Percentiles rank a stretch among this genome's conserved stretches.
Evolutionary conservation across 345 rosid genomes (phyloP).

Genomic region (Iberis pinnata): DNA sequence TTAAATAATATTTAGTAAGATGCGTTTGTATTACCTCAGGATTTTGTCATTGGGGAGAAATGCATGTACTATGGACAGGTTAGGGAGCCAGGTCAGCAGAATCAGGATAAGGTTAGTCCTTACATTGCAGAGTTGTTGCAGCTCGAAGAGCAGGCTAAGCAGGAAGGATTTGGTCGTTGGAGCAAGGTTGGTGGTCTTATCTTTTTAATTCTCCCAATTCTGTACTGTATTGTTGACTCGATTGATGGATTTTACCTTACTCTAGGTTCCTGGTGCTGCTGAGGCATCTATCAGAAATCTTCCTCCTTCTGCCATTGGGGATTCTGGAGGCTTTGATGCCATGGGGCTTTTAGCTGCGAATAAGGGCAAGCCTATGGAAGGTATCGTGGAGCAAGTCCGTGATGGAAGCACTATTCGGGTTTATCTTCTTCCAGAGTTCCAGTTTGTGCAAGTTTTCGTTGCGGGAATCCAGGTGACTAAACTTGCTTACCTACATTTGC

Average conservation of each 20-base stretch:
- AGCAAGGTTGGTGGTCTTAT: slow-evolving; percentile 61
- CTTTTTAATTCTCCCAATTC: too few species aligned
- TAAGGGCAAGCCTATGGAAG: slow-evolving; percentile 82
- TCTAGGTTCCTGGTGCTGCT: slow-evolving; percentile 69
- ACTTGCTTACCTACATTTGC: not conserved
- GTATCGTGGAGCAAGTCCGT: slow-evolving; percentile 91
- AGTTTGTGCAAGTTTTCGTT: slow-evolving; percentile 90
- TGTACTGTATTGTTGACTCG: too few species aligned
- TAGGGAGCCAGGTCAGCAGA: slow-evolving; percentile 74
- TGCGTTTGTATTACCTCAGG: not conserved
- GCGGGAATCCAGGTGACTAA: slow-evolving; percentile 85
- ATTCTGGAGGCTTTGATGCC: slow-evolving; percentile 73
- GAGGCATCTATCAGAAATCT: slow-evolving; percentile 75
- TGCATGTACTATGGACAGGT: slow-evolving; percentile 44
- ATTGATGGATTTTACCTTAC: slow-evolving; percentile 5
- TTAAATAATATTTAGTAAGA: too few species aligned
- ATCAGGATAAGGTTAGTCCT: slow-evolving; percentile 90
- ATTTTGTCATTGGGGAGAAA: slow-evolving; percentile 2
- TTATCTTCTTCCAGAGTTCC: slow-evolving; percentile 91
- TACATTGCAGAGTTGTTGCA: slow-evolving; percentile 53
- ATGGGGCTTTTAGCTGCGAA: slow-evolving; percentile 69
- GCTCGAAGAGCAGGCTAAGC: slow-evolving; percentile 74
- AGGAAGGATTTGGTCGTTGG: slow-evolving; percentile 78
- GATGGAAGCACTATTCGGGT: slow-evolving; percentile 91
- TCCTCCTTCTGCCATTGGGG: slow-evolving; percentile 95